Evolutionary conservation across 495 filamentous ascomycete species (phyloP).

Genomic region (Lasiosphaeria hispida): DNA sequence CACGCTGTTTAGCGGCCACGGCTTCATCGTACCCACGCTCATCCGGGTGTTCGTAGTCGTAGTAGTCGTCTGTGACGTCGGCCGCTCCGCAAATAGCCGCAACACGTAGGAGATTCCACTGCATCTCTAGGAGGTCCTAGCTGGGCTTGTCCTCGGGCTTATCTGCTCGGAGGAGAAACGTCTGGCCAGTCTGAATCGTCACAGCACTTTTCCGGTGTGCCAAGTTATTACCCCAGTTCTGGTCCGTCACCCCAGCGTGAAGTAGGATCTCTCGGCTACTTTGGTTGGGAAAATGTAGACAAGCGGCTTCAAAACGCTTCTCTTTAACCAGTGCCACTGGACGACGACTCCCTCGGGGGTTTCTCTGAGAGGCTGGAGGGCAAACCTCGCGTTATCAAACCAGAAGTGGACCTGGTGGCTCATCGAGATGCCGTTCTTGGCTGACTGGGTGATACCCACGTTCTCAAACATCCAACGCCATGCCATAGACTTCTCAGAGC

Average conservation of each 20-base stretch:
- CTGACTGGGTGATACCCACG: too few relatives aligned
- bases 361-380: slow-evolving; percentile 17
- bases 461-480: too few relatives aligned
- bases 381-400: slow-evolving; percentile 12
- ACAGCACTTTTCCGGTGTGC: slow-evolving; percentile 10
- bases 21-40: slow-evolving; percentile 11
- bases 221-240: slow-evolving; percentile 2
- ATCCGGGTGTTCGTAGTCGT: slow-evolving; percentile 1
- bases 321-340: slow-evolving; percentile 19
- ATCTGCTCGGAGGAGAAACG: slow-evolving; percentile 1
- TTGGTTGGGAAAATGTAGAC: not conserved
- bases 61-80: slow-evolving; percentile 10
- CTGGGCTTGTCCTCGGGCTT: slow-evolving; percentile 10
- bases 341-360: slow-evolving; percentile 9
- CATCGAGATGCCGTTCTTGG: too few relatives aligned
- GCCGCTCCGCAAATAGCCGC: slow-evolving; percentile 5
- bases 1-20: slow-evolving; percentile 7
- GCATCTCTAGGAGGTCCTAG: slow-evolving; percentile 7
- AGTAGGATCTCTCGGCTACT: slow-evolving; percentile 7
- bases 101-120: slow-evolving; percentile 9
- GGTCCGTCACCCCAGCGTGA: slow-evolving; percentile 9
- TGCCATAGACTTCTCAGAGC: slow-evolving; percentile 5
- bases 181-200: slow-evolving; percentile 1
- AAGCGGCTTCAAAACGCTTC: slow-evolving; percentile 1
- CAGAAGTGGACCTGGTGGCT: slow-evolving; percentile 10